Evolutionary conservation across 108 stramenopile species (phyloP), one percentile per base, ranked within the genome.

Genomic region (Discostella pseudostelligera): DNA sequence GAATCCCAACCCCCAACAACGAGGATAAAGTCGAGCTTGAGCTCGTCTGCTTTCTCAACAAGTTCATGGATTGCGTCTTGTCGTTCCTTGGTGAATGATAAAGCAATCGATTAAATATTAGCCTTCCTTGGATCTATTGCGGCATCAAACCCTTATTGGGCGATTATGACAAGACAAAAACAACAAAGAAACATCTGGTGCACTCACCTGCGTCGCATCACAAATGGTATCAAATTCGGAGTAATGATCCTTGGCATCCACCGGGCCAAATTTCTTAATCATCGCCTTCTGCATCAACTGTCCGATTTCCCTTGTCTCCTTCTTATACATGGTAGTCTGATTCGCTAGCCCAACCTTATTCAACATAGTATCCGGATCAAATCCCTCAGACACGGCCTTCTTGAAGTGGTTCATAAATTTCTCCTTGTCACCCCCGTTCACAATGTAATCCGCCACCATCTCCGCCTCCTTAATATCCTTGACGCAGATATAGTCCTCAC

Each of bases 241-340:
- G 83, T 94, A 96, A 76, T 93, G 94, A 29, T 87, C 71, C 42
- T 87, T 72, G 14, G 81, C 69, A 57, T 94, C 63, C 16, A 73
- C 85, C 20, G 95, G 93, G 17, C 94, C 94, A 76, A 76, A 92
- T 74, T 94, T 94, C 55, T 85, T 82, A 75, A 96, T 92, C 77
- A 93, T 82, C 1, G 90, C 67, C 81, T 94, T 96, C 79, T 96
- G 94, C 54, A 97, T 81, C 39, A 96, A 62, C 68, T 94, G 87
- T 8, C 97, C 97, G 62, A 97, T 96, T 12, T 89, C 95, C 47
- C 93, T 82, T 11, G 97, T 97, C 77, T 97, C 97, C 68, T 96
- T 91, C 88, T 97, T 97, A 82, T 97, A 97, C 97, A 97, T 97
- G 50, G 97, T 97, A 19, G 97, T 97, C 81, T 97, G 97, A 81